Evolutionary conservation across 495 filamentous ascomycete species (phyloP).

Genomic region (Penicillium parvum): DNA sequence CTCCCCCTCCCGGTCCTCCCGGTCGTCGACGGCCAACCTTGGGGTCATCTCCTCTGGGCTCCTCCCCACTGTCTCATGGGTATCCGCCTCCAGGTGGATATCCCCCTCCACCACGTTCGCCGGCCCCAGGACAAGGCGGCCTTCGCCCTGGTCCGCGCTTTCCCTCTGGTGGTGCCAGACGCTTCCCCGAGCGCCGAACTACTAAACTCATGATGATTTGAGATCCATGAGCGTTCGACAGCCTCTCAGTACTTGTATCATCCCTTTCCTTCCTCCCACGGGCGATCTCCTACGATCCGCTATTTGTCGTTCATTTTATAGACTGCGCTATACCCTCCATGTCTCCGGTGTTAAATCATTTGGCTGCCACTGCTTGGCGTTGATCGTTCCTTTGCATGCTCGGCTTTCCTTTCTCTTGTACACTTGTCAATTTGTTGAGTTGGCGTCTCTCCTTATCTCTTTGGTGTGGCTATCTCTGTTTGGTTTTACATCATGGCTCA

Average conservation of each 20-base stretch:
- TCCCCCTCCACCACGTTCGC: constrained; percentile 27
- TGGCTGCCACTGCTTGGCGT: constrained; percentile 13
- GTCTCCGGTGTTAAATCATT: constrained; percentile 11
- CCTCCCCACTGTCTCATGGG: constrained; percentile 20
- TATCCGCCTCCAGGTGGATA: constrained; percentile 16
- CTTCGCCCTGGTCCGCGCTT: constrained; percentile 27
- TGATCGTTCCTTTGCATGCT: constrained; percentile 11
- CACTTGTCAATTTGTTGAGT: background rate
- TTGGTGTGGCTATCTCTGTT: constrained; percentile 4
- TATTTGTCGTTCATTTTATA: constrained; percentile 17
- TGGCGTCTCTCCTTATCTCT: background rate
- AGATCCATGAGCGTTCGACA: constrained; percentile 11
- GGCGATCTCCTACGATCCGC: background rate
- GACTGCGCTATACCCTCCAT: constrained; percentile 24
- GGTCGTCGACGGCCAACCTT: constrained; percentile 23
- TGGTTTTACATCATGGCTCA: constrained; percentile 1
- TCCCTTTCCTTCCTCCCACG: background rate
- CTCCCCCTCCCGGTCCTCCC: constrained; percentile 22
- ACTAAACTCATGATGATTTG: constrained; percentile 87
- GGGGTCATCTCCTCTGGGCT: constrained; percentile 18
- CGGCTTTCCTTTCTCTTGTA: constrained; percentile 4
- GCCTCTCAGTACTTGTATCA: background rate
- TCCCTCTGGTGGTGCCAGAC: constrained; percentile 33
- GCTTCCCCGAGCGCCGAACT: constrained; percentile 68
- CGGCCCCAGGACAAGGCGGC: constrained; percentile 29